Conservation (phyloP, 2,329 filamentous ascomycete genomes). For the Colletotrichum gigasporum region DNA sequence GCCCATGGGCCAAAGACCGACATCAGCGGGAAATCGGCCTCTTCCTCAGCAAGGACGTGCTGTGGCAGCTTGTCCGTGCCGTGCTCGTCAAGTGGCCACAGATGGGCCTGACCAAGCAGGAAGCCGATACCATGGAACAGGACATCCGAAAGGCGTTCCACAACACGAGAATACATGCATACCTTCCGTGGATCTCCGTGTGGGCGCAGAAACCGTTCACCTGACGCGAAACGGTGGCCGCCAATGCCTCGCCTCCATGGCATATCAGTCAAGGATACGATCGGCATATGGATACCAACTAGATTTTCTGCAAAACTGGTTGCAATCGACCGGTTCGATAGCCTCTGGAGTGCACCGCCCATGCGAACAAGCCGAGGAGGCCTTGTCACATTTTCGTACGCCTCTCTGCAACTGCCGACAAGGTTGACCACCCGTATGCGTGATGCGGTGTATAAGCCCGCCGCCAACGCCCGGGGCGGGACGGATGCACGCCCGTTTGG, state of each 20-base stretch:
- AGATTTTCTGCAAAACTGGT: too few species aligned
- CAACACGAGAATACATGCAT: slow-evolving; percentile 44
- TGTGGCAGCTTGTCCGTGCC: slow-evolving; percentile 45
- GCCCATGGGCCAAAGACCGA: slow-evolving; percentile 47
- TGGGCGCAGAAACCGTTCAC: slow-evolving; percentile 48
- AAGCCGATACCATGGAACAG: slow-evolving; percentile 43
- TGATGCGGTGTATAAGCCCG: too few species aligned
- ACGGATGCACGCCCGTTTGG: neutral
- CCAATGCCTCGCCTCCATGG: neutral
- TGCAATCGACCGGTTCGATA: too few species aligned
- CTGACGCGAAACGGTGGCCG: neutral
- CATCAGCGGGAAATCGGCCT: slow-evolving; percentile 48
- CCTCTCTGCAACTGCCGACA: too few species aligned
- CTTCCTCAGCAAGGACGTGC: slow-evolving; percentile 43
- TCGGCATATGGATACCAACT: too few species aligned
- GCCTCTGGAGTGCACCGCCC: too few species aligned
- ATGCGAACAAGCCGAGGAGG: neutral
- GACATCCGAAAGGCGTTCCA: slow-evolving; percentile 43
- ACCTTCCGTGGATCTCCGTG: slow-evolving; percentile 46
- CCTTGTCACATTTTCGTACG: neutral
- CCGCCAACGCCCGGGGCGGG: neutral
- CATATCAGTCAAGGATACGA: too few species aligned
- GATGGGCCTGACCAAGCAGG: slow-evolving; percentile 44
- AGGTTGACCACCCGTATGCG: too few species aligned
- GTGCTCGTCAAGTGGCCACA: slow-evolving; percentile 41